Conservation (phyloP, 1,139 yeast genomes). For the Kurtzmaniella quercitrusa region DNA sequence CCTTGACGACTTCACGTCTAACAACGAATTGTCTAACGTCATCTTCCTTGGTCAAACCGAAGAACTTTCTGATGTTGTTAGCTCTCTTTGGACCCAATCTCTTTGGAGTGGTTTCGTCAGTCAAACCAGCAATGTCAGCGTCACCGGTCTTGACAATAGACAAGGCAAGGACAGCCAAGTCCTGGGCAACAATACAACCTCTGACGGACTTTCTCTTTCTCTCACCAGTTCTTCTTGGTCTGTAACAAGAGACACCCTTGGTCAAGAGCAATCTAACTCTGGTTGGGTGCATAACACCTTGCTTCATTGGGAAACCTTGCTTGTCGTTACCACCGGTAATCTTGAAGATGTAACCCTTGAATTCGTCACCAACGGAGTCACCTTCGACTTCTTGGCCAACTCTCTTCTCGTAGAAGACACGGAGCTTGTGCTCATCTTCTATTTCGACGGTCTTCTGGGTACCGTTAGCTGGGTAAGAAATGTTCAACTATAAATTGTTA, state of each 20-base stretch:
- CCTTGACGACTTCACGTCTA: constrained; percentile 98
- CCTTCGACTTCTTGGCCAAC: constrained; percentile 99
- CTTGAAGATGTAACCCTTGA: constrained; percentile 98
- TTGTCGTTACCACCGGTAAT: constrained; percentile 99
- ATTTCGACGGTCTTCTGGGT: constrained; percentile 96
- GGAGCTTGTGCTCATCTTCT: constrained; percentile 98
- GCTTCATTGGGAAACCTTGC: constrained; percentile 99
- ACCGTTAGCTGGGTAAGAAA: constrained; percentile 99
- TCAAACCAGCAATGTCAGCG: constrained; percentile 89
- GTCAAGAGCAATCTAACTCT: constrained; percentile 96
- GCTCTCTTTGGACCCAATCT: constrained; percentile 99
- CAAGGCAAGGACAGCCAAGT: constrained; percentile 91
- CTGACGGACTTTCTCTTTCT: constrained; percentile 99
- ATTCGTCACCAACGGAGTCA: constrained; percentile 96
- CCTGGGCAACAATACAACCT: constrained; percentile 98
- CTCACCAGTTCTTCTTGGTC: constrained; percentile 99
- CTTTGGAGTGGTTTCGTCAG: constrained; percentile 93
- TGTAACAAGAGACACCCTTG: constrained; percentile 97
- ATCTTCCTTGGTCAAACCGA: constrained; percentile 96
- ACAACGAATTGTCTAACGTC: constrained; percentile 94
- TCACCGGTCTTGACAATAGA: constrained; percentile 98
- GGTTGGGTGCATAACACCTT: constrained; percentile 99
- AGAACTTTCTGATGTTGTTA: constrained; percentile 98
- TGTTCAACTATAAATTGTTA: constrained; percentile 68
- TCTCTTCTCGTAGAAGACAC: constrained; percentile 98